phyloP scores from a whole-genome alignment of 805 yeast species.

The Yarrowia sp. region DNA sequence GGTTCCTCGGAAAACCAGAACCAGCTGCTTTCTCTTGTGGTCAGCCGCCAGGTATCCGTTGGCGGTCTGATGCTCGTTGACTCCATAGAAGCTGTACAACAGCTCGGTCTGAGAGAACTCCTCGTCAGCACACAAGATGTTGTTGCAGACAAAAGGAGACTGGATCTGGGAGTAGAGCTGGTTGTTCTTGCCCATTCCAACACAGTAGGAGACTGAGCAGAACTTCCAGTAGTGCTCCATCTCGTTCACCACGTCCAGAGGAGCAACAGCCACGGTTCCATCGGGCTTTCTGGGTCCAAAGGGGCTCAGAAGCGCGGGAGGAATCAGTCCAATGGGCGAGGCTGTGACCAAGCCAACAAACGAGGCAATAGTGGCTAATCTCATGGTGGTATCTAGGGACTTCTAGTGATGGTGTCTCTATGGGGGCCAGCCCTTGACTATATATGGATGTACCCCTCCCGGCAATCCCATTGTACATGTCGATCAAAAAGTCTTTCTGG shows the following conservation, averaged over 20 bases:
- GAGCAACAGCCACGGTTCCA: background rate
- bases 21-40: slow-evolving; percentile 1
- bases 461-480: slow-evolving; percentile 16
- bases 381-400: background rate
- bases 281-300: background rate
- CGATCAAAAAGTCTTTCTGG: background rate
- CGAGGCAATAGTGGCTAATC: background rate
- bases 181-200: slow-evolving; percentile 7
- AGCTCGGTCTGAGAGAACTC: slow-evolving; percentile 17
- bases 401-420: background rate
- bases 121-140: background rate
- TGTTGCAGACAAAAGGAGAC: slow-evolving; percentile 4
- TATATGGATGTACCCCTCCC: slow-evolving; percentile 16
- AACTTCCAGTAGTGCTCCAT: slow-evolving; percentile 23
- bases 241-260: background rate
- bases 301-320: background rate
- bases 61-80: slow-evolving; percentile 1
- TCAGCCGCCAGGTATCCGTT: slow-evolving; percentile 1
- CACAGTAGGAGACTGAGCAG: slow-evolving; percentile 9
- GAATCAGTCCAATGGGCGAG: slow-evolving; percentile 2
- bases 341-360: background rate
- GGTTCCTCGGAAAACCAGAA: slow-evolving; percentile 6
- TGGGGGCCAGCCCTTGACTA: background rate
- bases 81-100: slow-evolving; percentile 1
- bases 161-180: background rate